Base-by-base conservation (phyloP, 768 basidiomycete species). In the Chalciporus sphaerocephalus region DNA sequence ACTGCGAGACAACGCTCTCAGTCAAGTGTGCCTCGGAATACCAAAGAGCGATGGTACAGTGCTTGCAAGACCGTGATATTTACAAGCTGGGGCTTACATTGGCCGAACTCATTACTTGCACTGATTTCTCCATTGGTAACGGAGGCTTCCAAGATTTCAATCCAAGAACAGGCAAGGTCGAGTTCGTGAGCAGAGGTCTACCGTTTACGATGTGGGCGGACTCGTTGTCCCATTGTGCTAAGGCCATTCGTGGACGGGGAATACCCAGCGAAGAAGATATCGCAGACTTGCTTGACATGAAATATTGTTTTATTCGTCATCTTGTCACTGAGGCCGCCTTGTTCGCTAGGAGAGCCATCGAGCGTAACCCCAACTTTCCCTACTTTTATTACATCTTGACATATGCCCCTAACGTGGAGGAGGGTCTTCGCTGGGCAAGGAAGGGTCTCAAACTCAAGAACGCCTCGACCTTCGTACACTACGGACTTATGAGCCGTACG, bases 241-340 rank as follows among this genome's bases (percentile, higher is more conserved):
- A 68, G 21, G 81, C 75, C 21, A 74, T 85, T 30, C 74, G 80
- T 8, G 64, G 57, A 27, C 67, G 62, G 43, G 70, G 68, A n/a
- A 62, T 59, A 11, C 56, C 70, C 0, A 53, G 54, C 5, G 77
- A 83, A 44, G 59, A 46, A 17, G 80, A 84, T 57, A 52, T 69
- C 12, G 83, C 83, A 0, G 81, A 85, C 56, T 78, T 85, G 50
- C 59, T 86, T 23, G 81, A 85, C 24, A 75, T 83, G 66, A 84
- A 85, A 56, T 79, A 62, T 56, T 52, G 59, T 42, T 74, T 84
- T 57, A 72, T 81, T 61, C 70, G 67, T 42, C 62, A 68, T 17
- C 73, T 74, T 22, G 63, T 79, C 24, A 58, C 68, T 4, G 74
- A 80, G 10, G 80, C 81, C 1, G 66, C 75, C 38, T 58, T 57